Evolutionary conservation across 208 protist species (phyloP).

Genomic region (Acanthamoeba lenticulata): DNA sequence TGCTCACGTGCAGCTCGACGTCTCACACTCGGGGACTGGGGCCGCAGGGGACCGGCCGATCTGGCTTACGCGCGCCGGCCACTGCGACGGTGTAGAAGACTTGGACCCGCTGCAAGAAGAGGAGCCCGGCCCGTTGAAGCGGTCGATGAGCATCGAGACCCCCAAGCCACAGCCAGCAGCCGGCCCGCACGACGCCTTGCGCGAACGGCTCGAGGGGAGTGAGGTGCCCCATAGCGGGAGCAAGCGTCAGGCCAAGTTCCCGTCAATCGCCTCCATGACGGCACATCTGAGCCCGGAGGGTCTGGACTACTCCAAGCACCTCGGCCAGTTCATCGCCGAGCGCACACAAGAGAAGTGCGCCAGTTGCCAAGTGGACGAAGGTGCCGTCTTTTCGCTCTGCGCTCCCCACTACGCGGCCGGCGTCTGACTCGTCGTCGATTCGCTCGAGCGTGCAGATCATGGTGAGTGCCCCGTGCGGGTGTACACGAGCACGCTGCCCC

Average conservation of each 20-base stretch:
- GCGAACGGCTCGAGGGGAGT: not conserved
- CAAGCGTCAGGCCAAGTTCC: slow-evolving; percentile 13
- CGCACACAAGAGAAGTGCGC: not conserved
- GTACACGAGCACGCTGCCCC: slow-evolving; percentile 27
- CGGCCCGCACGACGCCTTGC: no score
- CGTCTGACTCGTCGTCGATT: no score
- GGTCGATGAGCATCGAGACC: no score
- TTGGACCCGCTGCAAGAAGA: not conserved
- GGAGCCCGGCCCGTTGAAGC: not conserved
- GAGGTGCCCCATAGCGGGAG: not conserved
- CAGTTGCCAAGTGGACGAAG: no score
- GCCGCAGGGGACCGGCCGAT: slow-evolving; percentile 21
- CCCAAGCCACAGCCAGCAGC: not conserved
- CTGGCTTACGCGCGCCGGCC: slow-evolving; percentile 40
- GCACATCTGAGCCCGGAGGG: not conserved
- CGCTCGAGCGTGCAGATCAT: not conserved
- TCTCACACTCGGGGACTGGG: no score
- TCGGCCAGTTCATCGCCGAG: not conserved
- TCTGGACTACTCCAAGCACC: no score
- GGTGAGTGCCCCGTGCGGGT: slow-evolving; percentile 11
- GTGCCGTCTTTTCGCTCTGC: no score
- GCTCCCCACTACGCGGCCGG: no score
- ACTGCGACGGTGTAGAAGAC: slow-evolving; percentile 24
- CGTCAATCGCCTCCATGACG: slow-evolving; percentile 18
- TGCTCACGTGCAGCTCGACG: no score